These are phyloP conservation scores for Arachnomyces sp. DNA, from an alignment of 2,329 filamentous ascomycete genomes.

Conservation along the genomic window DNA sequence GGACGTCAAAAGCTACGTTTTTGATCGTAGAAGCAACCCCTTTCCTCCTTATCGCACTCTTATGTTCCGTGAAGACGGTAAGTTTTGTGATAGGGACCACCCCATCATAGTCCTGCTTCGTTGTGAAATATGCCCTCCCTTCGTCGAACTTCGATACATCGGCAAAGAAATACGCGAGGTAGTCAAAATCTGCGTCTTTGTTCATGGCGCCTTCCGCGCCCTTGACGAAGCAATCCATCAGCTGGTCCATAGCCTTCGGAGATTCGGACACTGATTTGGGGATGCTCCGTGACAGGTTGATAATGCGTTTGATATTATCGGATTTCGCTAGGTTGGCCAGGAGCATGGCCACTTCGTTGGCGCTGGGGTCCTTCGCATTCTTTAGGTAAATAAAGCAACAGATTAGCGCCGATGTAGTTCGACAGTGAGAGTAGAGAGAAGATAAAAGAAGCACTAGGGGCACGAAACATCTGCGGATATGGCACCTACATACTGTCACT, in stretches of 20 bases:
- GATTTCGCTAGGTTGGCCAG: conserved; percentile 86
- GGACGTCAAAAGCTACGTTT: conserved; percentile 78
- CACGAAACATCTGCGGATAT: not conserved
- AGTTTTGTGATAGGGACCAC: conserved; percentile 89
- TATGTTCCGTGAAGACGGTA: conserved; percentile 88
- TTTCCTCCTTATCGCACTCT: conserved; percentile 71
- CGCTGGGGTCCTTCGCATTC: conserved; percentile 62
- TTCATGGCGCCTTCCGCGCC: conserved; percentile 78
- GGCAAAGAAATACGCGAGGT: conserved; percentile 88
- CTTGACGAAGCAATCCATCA: conserved; percentile 94
- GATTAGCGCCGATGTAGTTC: too few relatives aligned
- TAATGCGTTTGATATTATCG: conserved; percentile 61
- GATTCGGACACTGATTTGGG: conserved; percentile 67
- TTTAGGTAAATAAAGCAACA: conserved; percentile 12
- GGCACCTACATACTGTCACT: conserved; percentile 62
- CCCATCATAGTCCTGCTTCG: conserved; percentile 65
- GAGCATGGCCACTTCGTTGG: conserved; percentile 81
- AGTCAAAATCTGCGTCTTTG: conserved; percentile 73
- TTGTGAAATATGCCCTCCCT: conserved; percentile 67
- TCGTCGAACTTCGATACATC: conserved; percentile 78
- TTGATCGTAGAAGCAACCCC: conserved; percentile 97
- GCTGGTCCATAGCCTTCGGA: conserved; percentile 71
- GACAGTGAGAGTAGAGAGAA: conserved; percentile 9
- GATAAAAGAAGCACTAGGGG: conserved; percentile 4
- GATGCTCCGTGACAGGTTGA: conserved; percentile 59